Percentiles rank a stretch among this genome's conserved stretches.
phyloP scores from a whole-genome alignment of 371 early-diverging fungal genomes.

The Rhizomucor miehei region DNA sequence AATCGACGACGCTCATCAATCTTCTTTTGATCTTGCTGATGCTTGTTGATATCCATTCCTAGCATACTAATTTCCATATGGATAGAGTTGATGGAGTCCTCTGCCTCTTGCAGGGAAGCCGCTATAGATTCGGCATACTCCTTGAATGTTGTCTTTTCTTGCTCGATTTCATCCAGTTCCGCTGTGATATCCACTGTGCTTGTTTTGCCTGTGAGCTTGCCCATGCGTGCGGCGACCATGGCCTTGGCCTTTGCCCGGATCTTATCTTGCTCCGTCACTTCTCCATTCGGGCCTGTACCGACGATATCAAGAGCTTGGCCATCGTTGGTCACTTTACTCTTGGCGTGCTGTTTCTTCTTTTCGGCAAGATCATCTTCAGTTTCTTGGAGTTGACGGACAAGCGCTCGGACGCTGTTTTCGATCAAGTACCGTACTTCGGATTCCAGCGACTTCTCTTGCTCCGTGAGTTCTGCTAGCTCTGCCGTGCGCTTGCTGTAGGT shows the following conservation, averaged over 20 bases:
- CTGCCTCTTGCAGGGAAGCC: conserved; percentile 29
- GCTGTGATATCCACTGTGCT: conserved; percentile 25
- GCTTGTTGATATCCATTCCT: conserved; percentile 44
- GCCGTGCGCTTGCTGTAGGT: conserved; percentile 35
- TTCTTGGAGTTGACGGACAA: conserved; percentile 48
- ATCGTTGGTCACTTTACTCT: conserved; percentile 19
- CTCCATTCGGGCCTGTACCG: conserved; percentile 61
- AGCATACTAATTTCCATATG: conserved; percentile 45
- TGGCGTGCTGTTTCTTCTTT: conserved; percentile 47
- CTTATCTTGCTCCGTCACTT: conserved; percentile 55
- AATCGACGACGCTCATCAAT: conserved; percentile 43
- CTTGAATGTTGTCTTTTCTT: conserved; percentile 51
- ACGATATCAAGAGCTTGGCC: conserved; percentile 30
- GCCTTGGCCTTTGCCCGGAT: conserved; percentile 63
- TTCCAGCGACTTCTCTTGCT: conserved; percentile 52
- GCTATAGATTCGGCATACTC: conserved; percentile 36
- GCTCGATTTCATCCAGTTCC: conserved; percentile 46
- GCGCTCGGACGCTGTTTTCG: conserved; percentile 32
- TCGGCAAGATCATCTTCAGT: conserved; percentile 52
- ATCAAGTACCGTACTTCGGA: conserved; percentile 47
- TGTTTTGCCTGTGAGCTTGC: conserved; percentile 48
- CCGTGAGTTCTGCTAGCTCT: conserved; percentile 48
- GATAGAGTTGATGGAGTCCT: conserved; percentile 36
- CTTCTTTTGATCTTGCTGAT: conserved; percentile 39
- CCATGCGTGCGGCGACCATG: conserved; percentile 60